A percentile compares a stretch with the other conserved stretches of the same genome.
phyloP scores from a whole-genome alignment of 192 early-diverging fungal species.

The Podila horticola region DNA sequence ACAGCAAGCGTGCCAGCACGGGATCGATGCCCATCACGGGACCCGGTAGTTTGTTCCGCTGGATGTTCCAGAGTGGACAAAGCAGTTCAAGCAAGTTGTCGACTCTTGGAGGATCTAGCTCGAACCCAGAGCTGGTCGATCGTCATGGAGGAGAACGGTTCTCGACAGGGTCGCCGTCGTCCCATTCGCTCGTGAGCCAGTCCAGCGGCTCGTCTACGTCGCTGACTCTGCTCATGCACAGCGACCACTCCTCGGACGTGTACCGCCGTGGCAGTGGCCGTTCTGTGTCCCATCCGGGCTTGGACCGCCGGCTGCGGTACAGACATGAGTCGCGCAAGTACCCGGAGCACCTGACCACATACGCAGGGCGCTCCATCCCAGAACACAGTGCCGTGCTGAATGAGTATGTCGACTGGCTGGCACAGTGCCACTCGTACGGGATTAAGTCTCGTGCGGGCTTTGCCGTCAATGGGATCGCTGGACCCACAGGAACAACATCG shows the following conservation, averaged over 20 bases:
- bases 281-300: constrained; percentile 9
- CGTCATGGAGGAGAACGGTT: constrained; percentile 2
- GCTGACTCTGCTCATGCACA: constrained; percentile 11
- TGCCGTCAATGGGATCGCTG: background rate
- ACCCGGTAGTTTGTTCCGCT: constrained; percentile 38
- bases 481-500: too few relatives aligned
- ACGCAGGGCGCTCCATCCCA: constrained; percentile 32
- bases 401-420: constrained; percentile 48
- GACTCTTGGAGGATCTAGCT: background rate
- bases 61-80: constrained; percentile 38
- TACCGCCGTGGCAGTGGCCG: constrained; percentile 2
- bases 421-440: constrained; percentile 41
- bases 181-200: constrained; percentile 22
- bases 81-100: background rate
- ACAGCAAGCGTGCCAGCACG: constrained; percentile 29
- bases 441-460: constrained; percentile 21
- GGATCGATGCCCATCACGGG: constrained; percentile 31
- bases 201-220: constrained; percentile 21
- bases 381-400: constrained; percentile 40
- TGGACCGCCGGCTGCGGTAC: constrained; percentile 11
- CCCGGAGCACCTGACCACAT: constrained; percentile 36
- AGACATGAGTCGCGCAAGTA: constrained; percentile 23
- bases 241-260: constrained; percentile 1
- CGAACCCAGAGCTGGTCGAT: background rate
- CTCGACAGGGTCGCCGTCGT: background rate